These are phyloP conservation scores for Digitaria exilis DNA, from an alignment of 202 grass and related monocot genomes.

Conservation along the genomic window DNA sequence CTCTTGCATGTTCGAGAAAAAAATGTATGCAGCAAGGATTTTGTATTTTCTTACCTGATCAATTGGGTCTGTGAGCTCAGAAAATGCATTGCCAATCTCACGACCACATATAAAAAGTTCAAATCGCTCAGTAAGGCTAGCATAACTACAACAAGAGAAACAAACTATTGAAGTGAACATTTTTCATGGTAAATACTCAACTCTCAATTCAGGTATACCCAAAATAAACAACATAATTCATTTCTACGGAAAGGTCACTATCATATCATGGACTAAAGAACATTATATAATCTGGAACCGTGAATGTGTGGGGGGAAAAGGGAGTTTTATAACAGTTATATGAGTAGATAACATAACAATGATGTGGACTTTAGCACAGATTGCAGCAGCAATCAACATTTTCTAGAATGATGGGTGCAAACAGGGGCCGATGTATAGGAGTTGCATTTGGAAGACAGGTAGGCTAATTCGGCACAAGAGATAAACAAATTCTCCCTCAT, in stretches of 20 bases:
- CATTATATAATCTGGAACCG: slow-evolving; percentile 7
- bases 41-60: slow-evolving; percentile 69
- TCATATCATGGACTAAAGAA: background rate
- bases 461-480: background rate
- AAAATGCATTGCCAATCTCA: slow-evolving; percentile 99
- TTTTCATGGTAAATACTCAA: slow-evolving; percentile 17
- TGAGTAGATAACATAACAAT: slow-evolving; percentile 15
- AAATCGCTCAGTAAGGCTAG: slow-evolving; percentile 92
- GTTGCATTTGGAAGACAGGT: background rate
- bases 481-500: background rate
- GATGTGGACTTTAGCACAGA: slow-evolving; percentile 13
- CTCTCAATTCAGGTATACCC: background rate
- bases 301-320: background rate
- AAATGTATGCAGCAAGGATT: no score
- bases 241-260: slow-evolving; percentile 13
- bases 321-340: slow-evolving; percentile 1
- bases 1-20: background rate
- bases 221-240: background rate
- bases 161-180: background rate
- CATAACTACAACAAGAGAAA: slow-evolving; percentile 51
- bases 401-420: slow-evolving; percentile 28
- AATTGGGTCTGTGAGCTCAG: slow-evolving; percentile 97
- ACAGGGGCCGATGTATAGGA: background rate
- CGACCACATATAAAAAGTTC: slow-evolving; percentile 96
- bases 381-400: background rate